A percentile compares a stretch with the other conserved stretches of the same genome.
Conservation (phyloP, 345 rosid species). For the Eucalyptus shirleyi region DNA sequence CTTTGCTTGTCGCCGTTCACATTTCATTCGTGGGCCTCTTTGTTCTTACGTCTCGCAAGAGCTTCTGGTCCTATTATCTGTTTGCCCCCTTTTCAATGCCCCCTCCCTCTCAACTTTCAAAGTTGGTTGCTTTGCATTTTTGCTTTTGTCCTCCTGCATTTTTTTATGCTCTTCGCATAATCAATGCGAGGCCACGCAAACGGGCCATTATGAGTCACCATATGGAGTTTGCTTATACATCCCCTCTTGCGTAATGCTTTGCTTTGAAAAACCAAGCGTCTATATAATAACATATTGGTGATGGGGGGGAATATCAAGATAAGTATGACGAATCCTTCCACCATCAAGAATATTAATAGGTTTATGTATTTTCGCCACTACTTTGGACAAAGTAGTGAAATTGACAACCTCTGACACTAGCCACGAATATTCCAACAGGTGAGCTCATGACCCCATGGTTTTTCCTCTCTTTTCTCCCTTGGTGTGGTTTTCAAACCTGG, state of each 20-base stretch:
- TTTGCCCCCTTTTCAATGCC: background rate
- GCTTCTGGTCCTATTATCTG: background rate
- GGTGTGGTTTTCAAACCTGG: background rate
- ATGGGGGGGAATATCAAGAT: background rate
- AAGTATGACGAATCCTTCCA: background rate
- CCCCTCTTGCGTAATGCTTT: background rate
- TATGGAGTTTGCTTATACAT: background rate
- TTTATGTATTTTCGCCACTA: background rate
- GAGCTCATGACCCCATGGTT: background rate
- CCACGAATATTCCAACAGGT: background rate
- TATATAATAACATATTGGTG: background rate
- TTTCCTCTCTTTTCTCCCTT: background rate
- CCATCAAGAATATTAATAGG: background rate
- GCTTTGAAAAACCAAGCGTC: background rate
- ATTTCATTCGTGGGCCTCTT: constrained; percentile 15
- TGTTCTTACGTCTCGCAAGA: background rate
- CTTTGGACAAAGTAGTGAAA: background rate
- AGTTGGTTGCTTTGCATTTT: background rate
- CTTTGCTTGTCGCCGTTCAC: background rate
- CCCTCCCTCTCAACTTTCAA: background rate
- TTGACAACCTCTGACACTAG: background rate
- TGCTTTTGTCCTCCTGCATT: background rate
- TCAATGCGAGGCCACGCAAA: background rate
- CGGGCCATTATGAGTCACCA: background rate
- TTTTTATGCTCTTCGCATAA: background rate